Conservation (phyloP, 176 grass and related monocot species). For the Melocanna baccifera region DNA sequence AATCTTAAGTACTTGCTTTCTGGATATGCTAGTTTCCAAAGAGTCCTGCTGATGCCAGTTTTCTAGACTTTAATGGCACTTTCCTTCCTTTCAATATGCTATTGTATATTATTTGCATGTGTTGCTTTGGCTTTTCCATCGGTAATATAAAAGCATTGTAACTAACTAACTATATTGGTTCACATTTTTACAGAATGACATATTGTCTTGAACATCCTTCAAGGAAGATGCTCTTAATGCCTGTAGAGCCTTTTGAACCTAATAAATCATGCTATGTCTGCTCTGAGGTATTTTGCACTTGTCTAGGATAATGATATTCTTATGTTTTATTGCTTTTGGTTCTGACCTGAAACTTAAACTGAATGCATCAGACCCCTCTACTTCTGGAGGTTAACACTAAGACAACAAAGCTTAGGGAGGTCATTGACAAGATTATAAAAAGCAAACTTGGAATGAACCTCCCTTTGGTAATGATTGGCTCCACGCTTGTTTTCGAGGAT, state of each 20-base stretch:
- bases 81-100: neutral
- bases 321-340: constrained; percentile 8
- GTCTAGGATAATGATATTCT: neutral
- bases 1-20: neutral
- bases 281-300: constrained; percentile 71
- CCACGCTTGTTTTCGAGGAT: constrained; percentile 77
- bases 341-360: constrained; percentile 28
- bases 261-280: constrained; percentile 98
- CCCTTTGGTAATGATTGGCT: constrained; percentile 81
- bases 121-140: neutral
- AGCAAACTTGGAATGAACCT: constrained; percentile 93
- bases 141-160: neutral
- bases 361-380: constrained; percentile 67
- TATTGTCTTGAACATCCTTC: constrained; percentile 96
- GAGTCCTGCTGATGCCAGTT: neutral
- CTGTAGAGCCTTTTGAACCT: constrained; percentile 87
- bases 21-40: constrained; percentile 8
- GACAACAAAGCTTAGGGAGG: constrained; percentile 71
- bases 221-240: constrained; percentile 94
- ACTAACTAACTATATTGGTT: too few relatives aligned
- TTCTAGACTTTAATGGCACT: neutral
- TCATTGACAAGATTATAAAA: constrained; percentile 88
- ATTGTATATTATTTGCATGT: neutral
- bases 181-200: constrained; percentile 74
- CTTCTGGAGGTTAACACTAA: constrained; percentile 82